Percentiles rank a stretch among this genome's conserved stretches.
Evolutionary conservation across 306 rosid species (phyloP).

Genomic region (Betula pendula): DNA sequence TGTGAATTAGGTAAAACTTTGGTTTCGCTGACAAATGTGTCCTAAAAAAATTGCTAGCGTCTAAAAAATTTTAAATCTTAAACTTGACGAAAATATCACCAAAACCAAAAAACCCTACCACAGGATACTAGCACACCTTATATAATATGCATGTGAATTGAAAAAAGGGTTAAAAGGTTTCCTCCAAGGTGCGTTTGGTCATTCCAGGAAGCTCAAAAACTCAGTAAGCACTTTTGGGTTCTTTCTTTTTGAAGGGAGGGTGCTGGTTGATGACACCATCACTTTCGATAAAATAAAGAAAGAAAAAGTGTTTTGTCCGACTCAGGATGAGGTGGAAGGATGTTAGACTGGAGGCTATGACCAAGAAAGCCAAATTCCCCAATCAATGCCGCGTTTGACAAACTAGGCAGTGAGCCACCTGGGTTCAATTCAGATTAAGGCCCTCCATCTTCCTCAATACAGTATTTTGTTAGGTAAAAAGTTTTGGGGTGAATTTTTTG

Average conservation of each 20-base stretch:
- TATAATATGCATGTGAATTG: conserved; percentile 18
- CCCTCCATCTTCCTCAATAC: too few relatives aligned
- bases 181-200: conserved; percentile 23
- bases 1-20: too few relatives aligned
- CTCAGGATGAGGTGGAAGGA: conserved; percentile 51
- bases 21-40: too few relatives aligned
- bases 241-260: conserved; percentile 31
- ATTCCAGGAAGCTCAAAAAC: conserved; percentile 25
- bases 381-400: conserved; percentile 13
- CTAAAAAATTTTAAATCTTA: too few relatives aligned
- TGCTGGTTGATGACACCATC: conserved; percentile 44
- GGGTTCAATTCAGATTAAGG: too few relatives aligned
- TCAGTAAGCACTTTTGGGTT: conserved; percentile 36
- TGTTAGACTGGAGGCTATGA: conserved; percentile 14
- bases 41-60: too few relatives aligned
- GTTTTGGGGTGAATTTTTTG: too few relatives aligned
- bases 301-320: conserved; percentile 51
- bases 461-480: too few relatives aligned
- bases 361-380: conserved; percentile 29
- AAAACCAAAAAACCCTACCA: too few relatives aligned
- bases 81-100: too few relatives aligned
- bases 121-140: too few relatives aligned
- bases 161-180: too few relatives aligned
- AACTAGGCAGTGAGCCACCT: not conserved
- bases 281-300: conserved; percentile 23